Evolutionary conservation across 106 monocot genomes (phyloP).

Genomic region (Acorus calamus): DNA sequence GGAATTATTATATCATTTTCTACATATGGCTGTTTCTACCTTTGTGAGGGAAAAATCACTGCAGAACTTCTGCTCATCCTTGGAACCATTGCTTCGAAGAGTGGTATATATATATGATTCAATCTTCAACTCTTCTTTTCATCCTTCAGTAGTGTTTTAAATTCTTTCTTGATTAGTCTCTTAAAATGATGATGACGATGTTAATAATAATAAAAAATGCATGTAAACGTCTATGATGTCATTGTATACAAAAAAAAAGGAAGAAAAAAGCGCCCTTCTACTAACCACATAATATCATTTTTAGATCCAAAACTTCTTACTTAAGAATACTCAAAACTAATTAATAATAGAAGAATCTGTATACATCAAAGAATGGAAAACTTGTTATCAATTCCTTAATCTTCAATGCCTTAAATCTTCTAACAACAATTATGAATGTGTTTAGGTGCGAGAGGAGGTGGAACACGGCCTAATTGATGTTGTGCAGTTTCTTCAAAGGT

Average conservation of each 20-base stretch:
- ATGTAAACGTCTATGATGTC: too few relatives aligned
- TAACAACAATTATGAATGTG: background rate
- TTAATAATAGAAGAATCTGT: too few relatives aligned
- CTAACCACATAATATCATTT: too few relatives aligned
- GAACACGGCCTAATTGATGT: constrained; percentile 14
- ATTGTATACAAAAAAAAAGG: too few relatives aligned
- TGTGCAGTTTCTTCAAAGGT: constrained; percentile 17
- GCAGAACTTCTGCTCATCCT: constrained; percentile 23
- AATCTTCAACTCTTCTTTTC: background rate
- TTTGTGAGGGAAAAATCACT: constrained; percentile 17
- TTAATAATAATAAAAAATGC: too few relatives aligned
- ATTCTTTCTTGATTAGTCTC: background rate
- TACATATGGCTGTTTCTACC: too few relatives aligned
- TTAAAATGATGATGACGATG: too few relatives aligned
- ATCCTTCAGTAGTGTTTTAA: background rate
- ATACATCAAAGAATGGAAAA: background rate
- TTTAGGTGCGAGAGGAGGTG: constrained; percentile 46
- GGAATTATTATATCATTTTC: too few relatives aligned
- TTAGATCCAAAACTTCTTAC: too few relatives aligned
- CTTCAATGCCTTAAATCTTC: background rate
- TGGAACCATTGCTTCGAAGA: constrained; percentile 54
- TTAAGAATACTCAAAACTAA: too few relatives aligned
- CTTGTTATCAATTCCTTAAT: background rate
- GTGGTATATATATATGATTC: constrained; percentile 38
- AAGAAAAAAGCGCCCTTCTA: too few relatives aligned